Base-by-base conservation (phyloP, 1,139 yeast species). In the Pichia kudriavzevii region DNA sequence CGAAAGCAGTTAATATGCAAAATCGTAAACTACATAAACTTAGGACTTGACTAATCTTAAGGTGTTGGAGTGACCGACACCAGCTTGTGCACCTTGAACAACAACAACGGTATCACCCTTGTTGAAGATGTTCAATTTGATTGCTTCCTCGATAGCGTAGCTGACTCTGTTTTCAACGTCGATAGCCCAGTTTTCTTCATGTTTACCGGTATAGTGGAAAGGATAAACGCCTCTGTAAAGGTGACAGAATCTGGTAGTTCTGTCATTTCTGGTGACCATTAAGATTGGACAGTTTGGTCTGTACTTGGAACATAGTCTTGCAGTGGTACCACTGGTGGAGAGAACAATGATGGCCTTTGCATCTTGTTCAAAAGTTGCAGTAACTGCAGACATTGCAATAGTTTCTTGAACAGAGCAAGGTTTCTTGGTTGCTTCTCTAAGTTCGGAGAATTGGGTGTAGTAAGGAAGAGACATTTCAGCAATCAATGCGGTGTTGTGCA, bases 161-260 rank as follows among this genome's bases (percentile, higher is more conserved):
- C 83, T 75, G 64, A 91, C 79, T 72, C 98, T 84, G 63, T 71
- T 73, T 72, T 91, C 97, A 49, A 91, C 95, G 66, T 91, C 98
- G 60, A 78, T 80, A 64, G 87, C 87, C 98, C 98, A 91, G 75
- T 84, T 79, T 52, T 74, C 75, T 49, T 77, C 75, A 57, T 73
- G 68, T 30, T 69, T 72, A 62, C 73, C 67, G 44, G 68, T 63
- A 72, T 83, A 91, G 52, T 85, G 73, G 68, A 88, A 88, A 60
- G 98, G 98, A 68, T 88, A 91, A 47, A 91, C 98, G 66, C 98
- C 98, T 69, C 99, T 82, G 73, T 84, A 85, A 64, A 91, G 73
- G 69, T 91, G 98, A 51, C 91, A 78, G 69, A 78, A 87, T 69
- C 97, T 84, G 43, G 97, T 95, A 48, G 95, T 77, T 60, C 79